Evolutionary conservation across 148 eudicot species (phyloP).

Genomic region (Fagopyrum tataricum): DNA sequence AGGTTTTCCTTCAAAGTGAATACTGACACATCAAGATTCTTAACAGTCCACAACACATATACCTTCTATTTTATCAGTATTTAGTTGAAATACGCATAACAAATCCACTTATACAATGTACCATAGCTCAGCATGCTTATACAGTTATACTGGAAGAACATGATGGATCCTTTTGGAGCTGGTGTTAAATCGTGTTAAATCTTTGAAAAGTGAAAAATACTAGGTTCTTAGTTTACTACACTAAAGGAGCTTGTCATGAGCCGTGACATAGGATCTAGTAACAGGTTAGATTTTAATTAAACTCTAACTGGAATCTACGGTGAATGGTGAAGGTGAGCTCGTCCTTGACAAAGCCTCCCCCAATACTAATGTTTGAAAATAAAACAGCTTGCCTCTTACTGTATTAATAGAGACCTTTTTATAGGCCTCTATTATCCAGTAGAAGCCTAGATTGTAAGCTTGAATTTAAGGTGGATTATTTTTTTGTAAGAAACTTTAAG

Average conservation of each 20-base stretch:
- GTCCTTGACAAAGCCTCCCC: too few species aligned
- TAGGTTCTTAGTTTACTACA: not conserved
- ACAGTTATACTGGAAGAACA: not conserved
- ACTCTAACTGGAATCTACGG: too few species aligned
- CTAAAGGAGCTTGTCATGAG: not conserved
- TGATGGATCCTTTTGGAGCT: not conserved
- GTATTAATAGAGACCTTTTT: too few species aligned
- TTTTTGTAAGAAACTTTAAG: too few species aligned
- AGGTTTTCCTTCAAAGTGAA: conserved; percentile 11
- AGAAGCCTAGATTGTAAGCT: too few species aligned
- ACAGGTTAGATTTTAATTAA: too few species aligned
- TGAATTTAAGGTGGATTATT: too few species aligned
- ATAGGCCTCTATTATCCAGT: too few species aligned
- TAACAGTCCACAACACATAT: not conserved
- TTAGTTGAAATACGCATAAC: not conserved
- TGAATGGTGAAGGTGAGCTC: too few species aligned
- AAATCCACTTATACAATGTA: not conserved
- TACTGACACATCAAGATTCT: not conserved
- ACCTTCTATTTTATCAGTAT: not conserved
- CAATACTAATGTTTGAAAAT: too few species aligned
- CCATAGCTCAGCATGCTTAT: not conserved
- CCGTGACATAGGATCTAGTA: too few species aligned
- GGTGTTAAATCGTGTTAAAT: not conserved
- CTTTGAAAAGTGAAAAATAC: not conserved
- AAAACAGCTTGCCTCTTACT: too few species aligned